Percentiles rank a stretch among this genome's conserved stretches.
Conservation (phyloP, 106 monocot species). For the Triglochin maritima region DNA sequence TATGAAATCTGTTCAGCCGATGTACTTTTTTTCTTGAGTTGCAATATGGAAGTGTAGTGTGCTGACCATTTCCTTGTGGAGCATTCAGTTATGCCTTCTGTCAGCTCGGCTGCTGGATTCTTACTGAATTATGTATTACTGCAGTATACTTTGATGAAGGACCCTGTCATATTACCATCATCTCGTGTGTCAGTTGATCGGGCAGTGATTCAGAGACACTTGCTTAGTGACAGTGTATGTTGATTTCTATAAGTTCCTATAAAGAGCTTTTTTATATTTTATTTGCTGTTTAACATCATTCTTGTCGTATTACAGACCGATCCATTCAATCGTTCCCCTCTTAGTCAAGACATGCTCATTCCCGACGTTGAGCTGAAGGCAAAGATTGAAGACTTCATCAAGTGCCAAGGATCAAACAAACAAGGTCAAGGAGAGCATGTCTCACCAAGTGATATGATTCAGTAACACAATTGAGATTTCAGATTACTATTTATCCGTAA, state of each 20-base stretch:
- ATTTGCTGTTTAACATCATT: neutral
- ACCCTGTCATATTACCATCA: constrained; percentile 91
- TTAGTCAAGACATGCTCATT: constrained; percentile 92
- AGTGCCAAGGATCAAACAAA: constrained; percentile 27
- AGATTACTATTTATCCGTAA: too few species aligned
- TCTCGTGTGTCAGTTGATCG: constrained; percentile 74
- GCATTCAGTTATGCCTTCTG: too few species aligned
- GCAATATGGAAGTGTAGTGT: too few species aligned
- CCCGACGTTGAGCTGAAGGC: constrained; percentile 73
- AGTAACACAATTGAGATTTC: neutral
- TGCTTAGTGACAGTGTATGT: constrained; percentile 85
- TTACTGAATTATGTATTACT: neutral
- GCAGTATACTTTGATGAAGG: constrained; percentile 97
- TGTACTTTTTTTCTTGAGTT: too few species aligned
- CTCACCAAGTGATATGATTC: neutral
- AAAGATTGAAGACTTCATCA: constrained; percentile 68
- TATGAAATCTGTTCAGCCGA: too few species aligned
- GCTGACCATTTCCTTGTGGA: too few species aligned
- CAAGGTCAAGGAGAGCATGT: neutral
- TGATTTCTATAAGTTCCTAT: neutral
- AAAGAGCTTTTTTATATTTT: neutral
- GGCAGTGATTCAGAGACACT: constrained; percentile 82
- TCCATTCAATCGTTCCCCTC: constrained; percentile 94
- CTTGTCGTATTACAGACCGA: constrained; percentile 48
- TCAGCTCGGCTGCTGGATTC: neutral